Evolutionary conservation across 2,329 filamentous ascomycete species (phyloP).

Genomic region (Arthrobotrys entomopaga): DNA sequence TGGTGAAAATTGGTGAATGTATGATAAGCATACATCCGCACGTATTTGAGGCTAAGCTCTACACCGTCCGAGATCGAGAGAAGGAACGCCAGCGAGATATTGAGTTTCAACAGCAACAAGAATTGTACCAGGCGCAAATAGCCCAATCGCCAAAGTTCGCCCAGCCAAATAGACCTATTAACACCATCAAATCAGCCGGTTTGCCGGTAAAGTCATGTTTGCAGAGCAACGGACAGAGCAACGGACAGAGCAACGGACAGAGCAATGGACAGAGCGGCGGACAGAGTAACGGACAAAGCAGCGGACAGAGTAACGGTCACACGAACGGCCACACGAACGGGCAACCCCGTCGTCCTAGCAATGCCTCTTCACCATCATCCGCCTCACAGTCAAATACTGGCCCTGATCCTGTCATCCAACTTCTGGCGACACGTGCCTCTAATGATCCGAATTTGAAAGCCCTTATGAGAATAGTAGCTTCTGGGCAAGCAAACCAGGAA

Average conservation of each 20-base stretch:
- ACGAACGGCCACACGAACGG: conserved; percentile 6
- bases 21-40: conserved; percentile 83
- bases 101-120: conserved; percentile 60
- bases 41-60: conserved; percentile 79
- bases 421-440: conserved; percentile 78
- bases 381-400: conserved; percentile 60
- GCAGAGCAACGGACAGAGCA: conserved; percentile 25
- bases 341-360: neutral
- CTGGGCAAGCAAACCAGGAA: conserved; percentile 75
- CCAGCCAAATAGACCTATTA: conserved; percentile 8
- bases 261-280: conserved; percentile 22
- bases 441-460: conserved; percentile 77
- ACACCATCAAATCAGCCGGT: conserved; percentile 10
- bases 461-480: conserved; percentile 84
- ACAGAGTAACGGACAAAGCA: conserved; percentile 2
- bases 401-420: conserved; percentile 82
- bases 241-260: conserved; percentile 12
- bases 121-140: conserved; percentile 44
- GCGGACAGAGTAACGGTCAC: conserved; percentile 24
- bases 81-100: conserved; percentile 62
- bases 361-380: conserved; percentile 20
- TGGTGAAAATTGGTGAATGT: conserved; percentile 77
- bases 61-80: conserved; percentile 72
- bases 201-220: conserved; percentile 45
- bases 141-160: conserved; percentile 35